Evolutionary conservation across 2,329 filamentous ascomycete genomes (phyloP).

Genomic region (Fusarium domesticum): DNA sequence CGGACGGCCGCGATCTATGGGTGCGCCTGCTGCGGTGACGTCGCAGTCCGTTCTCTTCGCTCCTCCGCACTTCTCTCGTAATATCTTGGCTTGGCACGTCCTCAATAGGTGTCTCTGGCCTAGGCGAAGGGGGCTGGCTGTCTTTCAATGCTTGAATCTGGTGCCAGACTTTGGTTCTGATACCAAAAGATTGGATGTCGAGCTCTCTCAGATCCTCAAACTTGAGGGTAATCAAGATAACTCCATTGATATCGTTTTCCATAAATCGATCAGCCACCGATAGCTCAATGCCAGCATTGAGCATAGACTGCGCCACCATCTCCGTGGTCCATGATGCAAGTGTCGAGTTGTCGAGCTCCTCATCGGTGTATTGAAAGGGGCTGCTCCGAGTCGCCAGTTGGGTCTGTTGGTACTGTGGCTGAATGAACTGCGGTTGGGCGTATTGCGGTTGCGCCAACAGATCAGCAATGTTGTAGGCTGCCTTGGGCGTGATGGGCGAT

Average conservation of each 20-base stretch:
- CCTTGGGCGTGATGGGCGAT: conserved; percentile 70
- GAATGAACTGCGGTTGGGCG: not conserved
- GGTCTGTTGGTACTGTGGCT: conserved; percentile 15
- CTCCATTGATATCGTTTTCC: conserved; percentile 87
- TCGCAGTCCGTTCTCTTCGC: conserved; percentile 35
- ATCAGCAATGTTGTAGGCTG: conserved; percentile 39
- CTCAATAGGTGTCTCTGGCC: conserved; percentile 59
- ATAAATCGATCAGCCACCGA: conserved; percentile 79
- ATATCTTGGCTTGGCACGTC: conserved; percentile 54
- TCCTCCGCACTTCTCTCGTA: conserved; percentile 43
- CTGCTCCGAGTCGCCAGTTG: conserved; percentile 40
- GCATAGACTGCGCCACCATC: conserved; percentile 84
- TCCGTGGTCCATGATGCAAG: conserved; percentile 68
- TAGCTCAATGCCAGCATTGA: conserved; percentile 74
- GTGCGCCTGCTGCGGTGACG: conserved; percentile 41
- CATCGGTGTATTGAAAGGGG: conserved; percentile 55
- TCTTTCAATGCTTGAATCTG: conserved; percentile 70
- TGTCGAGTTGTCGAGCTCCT: conserved; percentile 55
- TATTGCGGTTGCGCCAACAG: conserved; percentile 19
- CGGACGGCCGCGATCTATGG: conserved; percentile 38
- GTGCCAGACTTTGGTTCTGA: conserved; percentile 75
- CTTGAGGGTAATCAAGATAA: conserved; percentile 84
- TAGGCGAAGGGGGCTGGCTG: conserved; percentile 48
- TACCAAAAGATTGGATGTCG: conserved; percentile 76
- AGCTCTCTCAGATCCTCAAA: conserved; percentile 84